Percentiles rank a stretch among this genome's conserved stretches.
Conservation (phyloP, 345 rosid species). For the Passiflora organensis region DNA sequence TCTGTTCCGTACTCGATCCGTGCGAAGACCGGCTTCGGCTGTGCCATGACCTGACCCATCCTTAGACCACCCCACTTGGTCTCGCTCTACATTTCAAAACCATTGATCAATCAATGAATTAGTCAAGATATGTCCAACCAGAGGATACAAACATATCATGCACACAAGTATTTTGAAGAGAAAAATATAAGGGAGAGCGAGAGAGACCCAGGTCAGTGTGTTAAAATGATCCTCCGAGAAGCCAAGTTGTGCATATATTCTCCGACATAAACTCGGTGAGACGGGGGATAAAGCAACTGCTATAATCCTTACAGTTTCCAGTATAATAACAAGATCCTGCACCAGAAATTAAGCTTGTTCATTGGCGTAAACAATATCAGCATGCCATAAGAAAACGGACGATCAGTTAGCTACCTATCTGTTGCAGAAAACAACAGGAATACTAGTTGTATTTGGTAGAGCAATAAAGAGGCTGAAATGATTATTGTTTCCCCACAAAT, state of each 20-base stretch:
- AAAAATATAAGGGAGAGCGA: background rate
- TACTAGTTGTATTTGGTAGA: background rate
- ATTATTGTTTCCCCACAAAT: no score
- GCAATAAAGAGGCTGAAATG: no score
- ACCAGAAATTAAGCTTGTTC: background rate
- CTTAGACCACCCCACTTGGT: conserved; percentile 91
- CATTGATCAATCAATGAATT: background rate
- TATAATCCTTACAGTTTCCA: conserved; percentile 83
- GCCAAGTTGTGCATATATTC: conserved; percentile 83
- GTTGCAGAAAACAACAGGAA: background rate
- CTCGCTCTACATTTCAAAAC: conserved; percentile 38
- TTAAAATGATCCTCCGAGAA: conserved; percentile 53
- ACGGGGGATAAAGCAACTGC: conserved; percentile 76
- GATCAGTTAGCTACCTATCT: background rate
- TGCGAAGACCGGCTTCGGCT: conserved; percentile 73
- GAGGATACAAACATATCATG: background rate
- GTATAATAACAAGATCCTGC: conserved; percentile 80
- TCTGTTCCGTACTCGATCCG: conserved; percentile 54
- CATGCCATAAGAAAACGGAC: no score
- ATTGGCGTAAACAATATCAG: no score
- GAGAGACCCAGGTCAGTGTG: conserved; percentile 54
- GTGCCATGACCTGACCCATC: conserved; percentile 79
- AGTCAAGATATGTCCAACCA: background rate
- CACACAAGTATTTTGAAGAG: background rate
- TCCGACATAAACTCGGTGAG: conserved; percentile 60